Percentiles rank a stretch among this genome's conserved stretches.
Conservation (phyloP, 257 asterid genomes). For the Plantago major region DNA sequence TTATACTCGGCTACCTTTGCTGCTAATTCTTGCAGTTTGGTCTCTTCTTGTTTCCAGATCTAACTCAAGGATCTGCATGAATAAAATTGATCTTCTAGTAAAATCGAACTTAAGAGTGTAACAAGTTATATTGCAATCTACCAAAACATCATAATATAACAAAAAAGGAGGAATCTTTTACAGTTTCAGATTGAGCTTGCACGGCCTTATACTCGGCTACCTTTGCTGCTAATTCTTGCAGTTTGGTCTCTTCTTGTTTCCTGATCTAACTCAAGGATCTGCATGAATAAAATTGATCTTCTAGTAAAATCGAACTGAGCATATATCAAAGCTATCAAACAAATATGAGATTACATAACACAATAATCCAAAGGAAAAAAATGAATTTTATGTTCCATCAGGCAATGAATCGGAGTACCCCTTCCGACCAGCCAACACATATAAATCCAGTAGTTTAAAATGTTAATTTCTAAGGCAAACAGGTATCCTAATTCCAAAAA, state of each 20-base stretch:
- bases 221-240: constrained; percentile 48
- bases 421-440: too few relatives aligned
- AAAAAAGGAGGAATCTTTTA: constrained; percentile 27
- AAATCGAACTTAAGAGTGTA: not conserved
- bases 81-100: not conserved
- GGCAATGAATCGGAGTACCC: too few relatives aligned
- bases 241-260: constrained; percentile 74
- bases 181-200: constrained; percentile 77
- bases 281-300: constrained; percentile 15
- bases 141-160: not conserved
- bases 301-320: too few relatives aligned
- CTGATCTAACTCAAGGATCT: constrained; percentile 59
- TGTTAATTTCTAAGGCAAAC: too few relatives aligned
- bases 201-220: constrained; percentile 65
- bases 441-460: too few relatives aligned
- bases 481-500: too few relatives aligned
- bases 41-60: constrained; percentile 69
- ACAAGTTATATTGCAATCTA: not conserved
- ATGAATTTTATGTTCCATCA: too few relatives aligned
- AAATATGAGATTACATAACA: too few relatives aligned
- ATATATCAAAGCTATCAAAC: too few relatives aligned
- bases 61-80: constrained; percentile 55
- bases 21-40: constrained; percentile 49
- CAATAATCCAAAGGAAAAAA: too few relatives aligned
- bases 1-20: constrained; percentile 61